Evolutionary conservation across 305 asterid species (phyloP).

Genomic region (Fraxinus paxiana): DNA sequence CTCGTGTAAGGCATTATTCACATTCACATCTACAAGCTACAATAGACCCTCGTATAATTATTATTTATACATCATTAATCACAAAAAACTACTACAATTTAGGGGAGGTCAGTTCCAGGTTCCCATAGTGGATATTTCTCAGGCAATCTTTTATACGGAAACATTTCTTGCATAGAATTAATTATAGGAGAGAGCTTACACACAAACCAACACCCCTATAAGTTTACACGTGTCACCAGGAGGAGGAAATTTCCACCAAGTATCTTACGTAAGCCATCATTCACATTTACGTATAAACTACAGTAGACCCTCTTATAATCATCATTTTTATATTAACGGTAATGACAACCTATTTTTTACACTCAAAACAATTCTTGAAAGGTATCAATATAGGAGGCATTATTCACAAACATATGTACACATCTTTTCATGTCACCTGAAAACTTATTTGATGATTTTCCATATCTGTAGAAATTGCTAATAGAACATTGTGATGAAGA

Average conservation of each 20-base stretch:
- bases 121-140: background rate
- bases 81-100: background rate
- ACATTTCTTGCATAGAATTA: background rate
- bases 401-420: background rate
- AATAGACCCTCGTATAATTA: background rate
- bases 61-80: background rate
- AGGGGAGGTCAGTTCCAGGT: background rate
- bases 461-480: background rate
- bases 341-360: background rate
- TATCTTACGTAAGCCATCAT: background rate
- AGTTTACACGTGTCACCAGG: background rate
- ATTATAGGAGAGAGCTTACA: background rate
- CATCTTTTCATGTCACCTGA: background rate
- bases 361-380: background rate
- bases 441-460: background rate
- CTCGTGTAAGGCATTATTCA: conserved; percentile 7
- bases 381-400: background rate
- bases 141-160: background rate
- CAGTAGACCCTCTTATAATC: background rate
- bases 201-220: background rate
- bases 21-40: background rate
- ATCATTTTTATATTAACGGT: background rate
- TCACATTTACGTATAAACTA: background rate
- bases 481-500: background rate
- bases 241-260: conserved; percentile 3